These are phyloP conservation scores for Plasmodium knowlesi DNA, from an alignment of 169 alveolate species.

Conservation along the genomic window DNA sequence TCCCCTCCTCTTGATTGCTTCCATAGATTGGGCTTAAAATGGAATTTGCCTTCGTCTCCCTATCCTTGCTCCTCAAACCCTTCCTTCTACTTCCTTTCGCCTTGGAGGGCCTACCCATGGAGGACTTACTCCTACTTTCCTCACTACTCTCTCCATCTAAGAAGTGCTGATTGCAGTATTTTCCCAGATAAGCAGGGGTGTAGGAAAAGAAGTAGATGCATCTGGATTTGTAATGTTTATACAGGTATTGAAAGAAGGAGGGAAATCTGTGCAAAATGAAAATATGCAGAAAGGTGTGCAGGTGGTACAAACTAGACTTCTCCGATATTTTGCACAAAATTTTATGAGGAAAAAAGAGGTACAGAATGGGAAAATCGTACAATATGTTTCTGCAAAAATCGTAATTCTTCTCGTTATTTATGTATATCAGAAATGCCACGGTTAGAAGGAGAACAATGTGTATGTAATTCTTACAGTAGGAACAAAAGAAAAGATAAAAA, in stretches of 20 bases:
- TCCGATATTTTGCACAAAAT: slow-evolving; percentile 55
- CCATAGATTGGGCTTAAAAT: background rate
- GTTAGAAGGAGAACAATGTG: slow-evolving; percentile 44
- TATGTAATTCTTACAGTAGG: slow-evolving; percentile 53
- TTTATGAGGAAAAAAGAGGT: slow-evolving; percentile 54
- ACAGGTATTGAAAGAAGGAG: slow-evolving; percentile 48
- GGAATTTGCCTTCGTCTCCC: background rate
- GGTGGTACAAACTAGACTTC: slow-evolving; percentile 45
- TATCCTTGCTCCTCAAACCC: background rate
- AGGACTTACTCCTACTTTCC: background rate
- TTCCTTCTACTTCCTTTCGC: background rate
- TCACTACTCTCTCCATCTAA: background rate
- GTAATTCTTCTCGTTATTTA: slow-evolving; percentile 67
- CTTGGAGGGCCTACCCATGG: background rate
- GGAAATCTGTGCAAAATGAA: slow-evolving; percentile 54
- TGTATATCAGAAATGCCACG: slow-evolving; percentile 3
- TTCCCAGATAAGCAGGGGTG: slow-evolving; percentile 46
- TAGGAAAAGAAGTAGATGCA: slow-evolving; percentile 56
- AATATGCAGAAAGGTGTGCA: slow-evolving; percentile 62
- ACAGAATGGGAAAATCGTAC: slow-evolving; percentile 55
- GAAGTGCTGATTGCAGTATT: slow-evolving; percentile 28
- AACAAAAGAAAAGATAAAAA: slow-evolving; percentile 44
- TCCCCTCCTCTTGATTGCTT: background rate
- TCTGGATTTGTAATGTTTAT: slow-evolving; percentile 45
- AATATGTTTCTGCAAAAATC: slow-evolving; percentile 28